Evolutionary conservation across 352 stramenopile genomes (phyloP).

Genomic region (Blastocystis sp.): DNA sequence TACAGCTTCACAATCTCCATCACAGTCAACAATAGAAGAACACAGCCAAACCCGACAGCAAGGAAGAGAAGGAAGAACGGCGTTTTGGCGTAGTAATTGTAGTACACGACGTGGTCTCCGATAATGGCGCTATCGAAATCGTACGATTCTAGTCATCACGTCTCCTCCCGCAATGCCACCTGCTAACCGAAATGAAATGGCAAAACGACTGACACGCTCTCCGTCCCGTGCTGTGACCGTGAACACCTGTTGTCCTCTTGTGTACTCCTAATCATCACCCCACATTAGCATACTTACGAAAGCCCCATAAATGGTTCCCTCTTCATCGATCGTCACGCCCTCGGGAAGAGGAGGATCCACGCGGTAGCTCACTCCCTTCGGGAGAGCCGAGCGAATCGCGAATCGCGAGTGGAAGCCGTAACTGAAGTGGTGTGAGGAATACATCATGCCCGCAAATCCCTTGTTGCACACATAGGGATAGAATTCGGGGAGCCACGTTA

Average conservation of each 20-base stretch:
- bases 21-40: not conserved
- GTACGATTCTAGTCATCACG: slow-evolving; percentile 32
- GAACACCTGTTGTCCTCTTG: not conserved
- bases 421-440: not conserved
- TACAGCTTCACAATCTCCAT: not conserved
- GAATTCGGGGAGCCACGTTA: slow-evolving; percentile 57
- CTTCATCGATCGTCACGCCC: not conserved
- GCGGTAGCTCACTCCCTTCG: not conserved
- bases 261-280: not conserved
- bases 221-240: slow-evolving; percentile 12
- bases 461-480: slow-evolving; percentile 25
- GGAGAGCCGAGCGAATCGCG: not conserved
- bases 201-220: not conserved
- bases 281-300: not conserved
- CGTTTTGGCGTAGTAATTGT: slow-evolving; percentile 45
- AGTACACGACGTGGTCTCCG: slow-evolving; percentile 4
- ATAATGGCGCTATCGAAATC: slow-evolving; percentile 21
- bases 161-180: not conserved
- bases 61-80: slow-evolving; percentile 25
- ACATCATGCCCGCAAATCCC: not conserved
- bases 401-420: not conserved
- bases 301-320: not conserved
- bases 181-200: not conserved
- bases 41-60: not conserved
- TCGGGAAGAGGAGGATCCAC: not conserved